Evolutionary conservation across 495 filamentous ascomycete genomes (phyloP), one percentile per base, ranked within the genome.

Genomic region (Penicillium ucsense): DNA sequence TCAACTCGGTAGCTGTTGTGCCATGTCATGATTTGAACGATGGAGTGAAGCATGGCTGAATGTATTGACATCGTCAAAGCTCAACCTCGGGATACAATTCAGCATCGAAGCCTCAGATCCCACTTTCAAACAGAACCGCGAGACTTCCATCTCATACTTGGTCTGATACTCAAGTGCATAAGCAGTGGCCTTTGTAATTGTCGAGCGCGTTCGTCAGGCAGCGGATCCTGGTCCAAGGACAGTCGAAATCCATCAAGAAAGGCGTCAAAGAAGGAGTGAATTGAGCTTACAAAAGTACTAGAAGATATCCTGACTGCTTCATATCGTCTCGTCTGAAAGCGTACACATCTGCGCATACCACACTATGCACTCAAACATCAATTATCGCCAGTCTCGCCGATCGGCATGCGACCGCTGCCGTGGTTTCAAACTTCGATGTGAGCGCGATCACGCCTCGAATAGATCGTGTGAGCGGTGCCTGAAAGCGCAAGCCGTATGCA

Each of bases 351-450:
- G 20, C 20, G 20, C 20, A 20, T 20, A 20, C 20, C 20, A 20
- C 20, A 20, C 20, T 20, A 62, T 60, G 57, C 52, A 59, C n/a
- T 33, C 53, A 27, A 32, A 39, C 38, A 30, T 51, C 3, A 61
- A 55, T 31, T 61, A 59, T 40, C 44, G 55, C 8, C 61, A 59
- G 12, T 62, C 66, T 9, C 59, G 68, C 34, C 49, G 68, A 6
- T 71, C 65, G 3, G 68, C 68, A 12, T 71, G 67, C 31, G 67
- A 71, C 54, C 57, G 65, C n/a, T 71, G 67, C 39, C 64, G 66
- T n/a, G 63, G 60, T 8, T 63, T 66, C 31, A 71, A 70, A 46
- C 46, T 70, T 8, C 60, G 65, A 11, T 71, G 68, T 51, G 47
- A 68, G 27, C 57, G 67, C 6, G 63, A 59, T 59, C 54, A 57